Conservation (phyloP, 108 stramenopile genomes). For the Nannochloropsis granulata region DNA sequence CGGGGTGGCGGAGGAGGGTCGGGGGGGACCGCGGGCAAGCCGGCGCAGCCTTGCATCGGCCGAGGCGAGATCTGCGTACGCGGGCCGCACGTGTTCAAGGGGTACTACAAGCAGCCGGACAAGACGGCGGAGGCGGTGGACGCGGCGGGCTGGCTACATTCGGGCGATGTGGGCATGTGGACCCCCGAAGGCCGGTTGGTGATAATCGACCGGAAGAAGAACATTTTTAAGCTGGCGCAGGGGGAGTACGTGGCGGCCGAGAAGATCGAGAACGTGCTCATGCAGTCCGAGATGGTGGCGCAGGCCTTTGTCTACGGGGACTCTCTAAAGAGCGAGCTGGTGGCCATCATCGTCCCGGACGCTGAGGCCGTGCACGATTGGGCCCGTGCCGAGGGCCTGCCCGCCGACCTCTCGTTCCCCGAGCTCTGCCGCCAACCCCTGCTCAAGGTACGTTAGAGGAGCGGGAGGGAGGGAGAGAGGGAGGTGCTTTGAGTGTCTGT, state of each 20-base stretch:
- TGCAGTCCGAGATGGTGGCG: constrained; percentile 55
- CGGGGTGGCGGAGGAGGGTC: constrained; percentile 6
- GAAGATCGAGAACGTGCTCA: constrained; percentile 85
- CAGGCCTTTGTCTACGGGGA: constrained; percentile 89
- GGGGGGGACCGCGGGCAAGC: neutral
- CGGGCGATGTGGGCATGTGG: constrained; percentile 94
- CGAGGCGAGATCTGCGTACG: constrained; percentile 63
- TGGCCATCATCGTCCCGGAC: constrained; percentile 81
- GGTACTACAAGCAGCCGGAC: constrained; percentile 89
- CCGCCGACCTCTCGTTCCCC: constrained; percentile 33
- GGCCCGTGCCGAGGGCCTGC: neutral
- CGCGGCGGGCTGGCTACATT: constrained; percentile 82
- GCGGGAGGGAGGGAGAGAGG: no score
- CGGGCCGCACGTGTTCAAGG: constrained; percentile 77
- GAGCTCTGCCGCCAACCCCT: constrained; percentile 49
- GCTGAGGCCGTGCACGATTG: constrained; percentile 46
- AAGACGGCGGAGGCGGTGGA: constrained; percentile 79
- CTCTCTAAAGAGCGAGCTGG: constrained; percentile 63
- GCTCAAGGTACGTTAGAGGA: constrained; percentile 24
- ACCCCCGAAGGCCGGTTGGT: constrained; percentile 65
- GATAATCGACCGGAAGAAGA: constrained; percentile 67
- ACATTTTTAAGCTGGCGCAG: constrained; percentile 74
- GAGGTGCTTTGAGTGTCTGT: no score
- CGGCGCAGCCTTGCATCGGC: constrained; percentile 10
- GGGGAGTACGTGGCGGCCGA: constrained; percentile 92